phyloP scores from a whole-genome alignment of 768 basidiomycete species.

The Mycena floridula region DNA sequence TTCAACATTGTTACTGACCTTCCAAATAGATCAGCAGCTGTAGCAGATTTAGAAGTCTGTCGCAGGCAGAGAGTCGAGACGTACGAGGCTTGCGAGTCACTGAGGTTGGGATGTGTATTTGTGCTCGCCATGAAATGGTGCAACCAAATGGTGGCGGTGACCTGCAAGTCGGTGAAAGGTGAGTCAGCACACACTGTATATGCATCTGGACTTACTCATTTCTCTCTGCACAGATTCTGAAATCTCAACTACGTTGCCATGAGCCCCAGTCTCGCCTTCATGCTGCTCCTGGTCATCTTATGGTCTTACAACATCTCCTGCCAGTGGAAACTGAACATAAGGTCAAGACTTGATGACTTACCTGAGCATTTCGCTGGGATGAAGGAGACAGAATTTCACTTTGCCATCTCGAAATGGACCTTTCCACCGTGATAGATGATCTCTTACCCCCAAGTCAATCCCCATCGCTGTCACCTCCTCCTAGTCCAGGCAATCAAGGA shows the following conservation, averaged over 20 bases:
- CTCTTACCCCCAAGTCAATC: not conserved
- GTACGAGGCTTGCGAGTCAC: slow-evolving; percentile 6
- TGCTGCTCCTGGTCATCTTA: not conserved
- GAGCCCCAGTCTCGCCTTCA: not conserved
- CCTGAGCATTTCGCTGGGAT: not conserved
- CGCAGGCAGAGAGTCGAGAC: slow-evolving; percentile 1
- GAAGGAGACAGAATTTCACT: not conserved
- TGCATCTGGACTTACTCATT: not conserved
- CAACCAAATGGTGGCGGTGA: slow-evolving; percentile 8
- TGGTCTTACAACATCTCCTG: slow-evolving; percentile 16
- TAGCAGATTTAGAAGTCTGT: slow-evolving; percentile 2
- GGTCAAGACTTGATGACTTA: not conserved
- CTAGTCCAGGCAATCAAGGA: too few relatives aligned
- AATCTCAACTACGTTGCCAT: slow-evolving; percentile 12
- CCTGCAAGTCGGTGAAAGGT: slow-evolving; percentile 10
- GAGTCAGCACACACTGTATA: not conserved
- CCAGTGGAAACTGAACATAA: slow-evolving; percentile 8
- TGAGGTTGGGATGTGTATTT: slow-evolving; percentile 11
- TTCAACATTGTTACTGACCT: too few relatives aligned
- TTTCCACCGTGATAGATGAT: not conserved
- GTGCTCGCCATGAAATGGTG: slow-evolving; percentile 7
- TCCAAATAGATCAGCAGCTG: slow-evolving; percentile 6
- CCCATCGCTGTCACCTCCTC: not conserved
- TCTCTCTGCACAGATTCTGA: not conserved
- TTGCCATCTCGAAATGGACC: not conserved